phyloP scores from a whole-genome alignment of 257 asterid genomes.

The Ajuga chamaepitys region DNA sequence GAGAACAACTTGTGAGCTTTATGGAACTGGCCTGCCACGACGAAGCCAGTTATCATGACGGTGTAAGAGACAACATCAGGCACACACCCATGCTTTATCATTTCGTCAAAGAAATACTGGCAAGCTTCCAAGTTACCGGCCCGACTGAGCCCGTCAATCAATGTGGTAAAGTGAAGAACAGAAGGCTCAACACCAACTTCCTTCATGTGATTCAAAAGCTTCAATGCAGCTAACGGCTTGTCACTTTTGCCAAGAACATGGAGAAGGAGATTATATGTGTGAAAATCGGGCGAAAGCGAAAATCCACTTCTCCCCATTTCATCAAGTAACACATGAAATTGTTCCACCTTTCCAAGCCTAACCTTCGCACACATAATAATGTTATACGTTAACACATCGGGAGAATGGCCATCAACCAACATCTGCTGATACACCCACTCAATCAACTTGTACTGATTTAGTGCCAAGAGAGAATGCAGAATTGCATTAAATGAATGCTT shows the following conservation, averaged over 20 bases:
- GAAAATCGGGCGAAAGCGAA: slow-evolving; percentile 83
- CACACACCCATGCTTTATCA: slow-evolving; percentile 53
- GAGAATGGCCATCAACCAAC: slow-evolving; percentile 70
- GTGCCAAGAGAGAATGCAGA: slow-evolving; percentile 56
- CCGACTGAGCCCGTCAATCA: slow-evolving; percentile 90
- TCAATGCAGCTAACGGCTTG: slow-evolving; percentile 76
- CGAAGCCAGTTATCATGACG: slow-evolving; percentile 81
- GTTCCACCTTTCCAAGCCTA: slow-evolving; percentile 74
- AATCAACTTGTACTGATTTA: slow-evolving; percentile 62
- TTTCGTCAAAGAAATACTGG: slow-evolving; percentile 66
- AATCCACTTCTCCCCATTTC: slow-evolving; percentile 78
- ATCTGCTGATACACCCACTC: slow-evolving; percentile 93
- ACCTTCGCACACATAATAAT: slow-evolving; percentile 78
- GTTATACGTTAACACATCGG: slow-evolving; percentile 84
- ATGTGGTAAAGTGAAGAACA: slow-evolving; percentile 81
- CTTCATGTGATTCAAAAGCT: slow-evolving; percentile 89
- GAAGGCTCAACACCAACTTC: slow-evolving; percentile 62
- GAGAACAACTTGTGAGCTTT: slow-evolving; percentile 56
- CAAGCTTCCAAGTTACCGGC: slow-evolving; percentile 89
- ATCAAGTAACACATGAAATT: slow-evolving; percentile 67
- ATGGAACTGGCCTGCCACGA: slow-evolving; percentile 63
- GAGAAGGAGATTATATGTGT: slow-evolving; percentile 81
- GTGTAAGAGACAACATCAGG: slow-evolving; percentile 94
- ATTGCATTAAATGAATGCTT: slow-evolving; percentile 77
- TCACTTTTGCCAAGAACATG: slow-evolving; percentile 80